Evolutionary conservation across 2,329 filamentous ascomycete genomes (phyloP).

Genomic region (Xylariaceae sp.): DNA sequence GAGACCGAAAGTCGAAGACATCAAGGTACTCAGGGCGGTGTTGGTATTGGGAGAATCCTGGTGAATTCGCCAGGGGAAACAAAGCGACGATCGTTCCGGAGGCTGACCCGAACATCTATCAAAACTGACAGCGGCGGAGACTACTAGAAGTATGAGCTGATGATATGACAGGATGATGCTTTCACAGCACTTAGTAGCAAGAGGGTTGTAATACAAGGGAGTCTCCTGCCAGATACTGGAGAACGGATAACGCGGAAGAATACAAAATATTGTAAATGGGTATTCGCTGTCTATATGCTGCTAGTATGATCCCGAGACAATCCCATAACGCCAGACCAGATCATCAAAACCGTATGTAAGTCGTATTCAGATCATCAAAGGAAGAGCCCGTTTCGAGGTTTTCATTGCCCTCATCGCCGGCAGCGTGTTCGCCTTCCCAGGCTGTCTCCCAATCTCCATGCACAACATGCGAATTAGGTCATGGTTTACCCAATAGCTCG

Average conservation of each 20-base stretch:
- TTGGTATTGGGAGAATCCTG: too few species aligned
- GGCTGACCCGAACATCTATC: too few species aligned
- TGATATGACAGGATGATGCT: too few species aligned
- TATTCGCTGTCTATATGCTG: slow-evolving; percentile 28
- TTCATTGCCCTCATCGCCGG: slow-evolving; percentile 63
- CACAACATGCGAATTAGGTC: slow-evolving; percentile 93
- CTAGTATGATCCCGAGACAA: slow-evolving; percentile 1
- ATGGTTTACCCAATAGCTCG: slow-evolving; percentile 85
- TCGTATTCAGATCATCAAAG: slow-evolving; percentile 17
- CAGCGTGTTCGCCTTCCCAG: slow-evolving; percentile 64
- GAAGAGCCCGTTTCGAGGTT: slow-evolving; percentile 44
- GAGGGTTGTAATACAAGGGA: too few species aligned
- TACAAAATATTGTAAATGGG: slow-evolving; percentile 14
- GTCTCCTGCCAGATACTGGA: background rate
- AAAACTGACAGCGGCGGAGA: too few species aligned
- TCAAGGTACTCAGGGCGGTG: too few species aligned
- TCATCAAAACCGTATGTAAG: slow-evolving; percentile 2
- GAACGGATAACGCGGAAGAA: background rate
- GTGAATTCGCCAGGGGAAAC: too few species aligned
- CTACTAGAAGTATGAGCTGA: too few species aligned
- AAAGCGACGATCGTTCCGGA: too few species aligned
- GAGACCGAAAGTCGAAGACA: too few species aligned
- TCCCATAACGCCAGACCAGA: slow-evolving; percentile 11
- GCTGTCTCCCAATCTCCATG: slow-evolving; percentile 77
- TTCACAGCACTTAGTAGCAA: too few species aligned